Base-by-base conservation (phyloP, 2,329 filamentous ascomycete genomes). In the Ambrosiella xylebori region DNA sequence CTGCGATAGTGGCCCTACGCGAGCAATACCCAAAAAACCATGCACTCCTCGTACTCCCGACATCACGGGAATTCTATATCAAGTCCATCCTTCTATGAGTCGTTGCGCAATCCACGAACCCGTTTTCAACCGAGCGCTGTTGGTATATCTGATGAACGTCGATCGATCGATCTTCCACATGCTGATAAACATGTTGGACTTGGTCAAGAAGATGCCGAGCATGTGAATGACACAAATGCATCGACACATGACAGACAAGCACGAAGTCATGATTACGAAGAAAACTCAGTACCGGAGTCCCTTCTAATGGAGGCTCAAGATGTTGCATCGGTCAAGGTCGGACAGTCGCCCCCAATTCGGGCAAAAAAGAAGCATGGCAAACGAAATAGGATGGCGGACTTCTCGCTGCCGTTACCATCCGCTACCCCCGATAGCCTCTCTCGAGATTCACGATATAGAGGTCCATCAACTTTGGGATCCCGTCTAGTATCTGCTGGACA, bases 271-370 rank as follows among this genome's bases (percentile, higher is more conserved):
- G 75, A 79, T 2, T 75, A 78, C 37, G 69, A 66, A 4, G 76
- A 78, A 58, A 80, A 82, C 57, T 81, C 84, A 64, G 81, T 84
- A 0, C 81, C 81, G 0, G 77, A 76, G 15, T 85, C 81, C 2
- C 69, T 85, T 15, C 67, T 85, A 15, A 76, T 85, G 17, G 81
- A 85, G 65, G 71, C 68, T 3, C 74, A 75, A 53, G 69, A 71
- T 49, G 47, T 57, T 39, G 19, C 51, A 5, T 53, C 59, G 17
- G 56, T 61, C 15, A 55, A 56, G 13, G 59, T 61, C 17, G 59
- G 59, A 15, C 50, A 19, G 61, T 63, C 39, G 58, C 63, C 61
- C 35, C 58, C 54, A 17, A 56, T 36, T n/a, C 63, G 57, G 61
- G 17, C 52, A 60, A 13, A 51, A 65, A 9, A 62, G 67, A 53